Evolutionary conservation across 352 stramenopile genomes (phyloP).

Genomic region (Phytopythium sindhum): DNA sequence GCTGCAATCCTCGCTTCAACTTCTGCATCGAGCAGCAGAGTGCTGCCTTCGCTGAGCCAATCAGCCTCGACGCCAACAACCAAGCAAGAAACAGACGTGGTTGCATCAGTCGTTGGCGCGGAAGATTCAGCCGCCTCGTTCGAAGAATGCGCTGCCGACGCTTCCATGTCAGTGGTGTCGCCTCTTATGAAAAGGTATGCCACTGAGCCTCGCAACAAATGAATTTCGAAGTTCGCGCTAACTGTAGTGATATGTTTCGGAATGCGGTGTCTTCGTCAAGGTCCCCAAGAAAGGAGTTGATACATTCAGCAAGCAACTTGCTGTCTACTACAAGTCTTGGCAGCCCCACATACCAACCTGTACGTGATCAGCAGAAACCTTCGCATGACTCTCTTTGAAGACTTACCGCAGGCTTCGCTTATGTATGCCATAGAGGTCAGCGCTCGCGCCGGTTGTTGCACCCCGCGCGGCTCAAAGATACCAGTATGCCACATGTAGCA

Average conservation of each 20-base stretch:
- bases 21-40: neutral
- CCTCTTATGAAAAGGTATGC: neutral
- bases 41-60: neutral
- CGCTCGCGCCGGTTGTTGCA: neutral
- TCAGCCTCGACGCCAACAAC: neutral
- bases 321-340: neutral
- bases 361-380: neutral
- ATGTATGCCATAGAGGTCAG: neutral
- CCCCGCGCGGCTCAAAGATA: slow-evolving; percentile 21
- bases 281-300: neutral
- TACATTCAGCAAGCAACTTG: neutral
- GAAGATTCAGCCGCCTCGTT: neutral
- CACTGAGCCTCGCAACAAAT: neutral
- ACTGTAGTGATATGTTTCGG: neutral
- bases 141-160: neutral
- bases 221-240: neutral
- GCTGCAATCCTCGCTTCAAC: neutral
- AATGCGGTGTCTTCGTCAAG: neutral
- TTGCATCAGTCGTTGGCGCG: too few relatives aligned
- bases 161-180: neutral
- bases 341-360: neutral
- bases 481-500: slow-evolving; percentile 8
- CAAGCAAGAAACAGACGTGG: neutral
- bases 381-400: neutral
- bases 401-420: neutral